Base-by-base conservation (phyloP, 805 yeast genomes). In the Tetrapisispora nanseiensis region DNA sequence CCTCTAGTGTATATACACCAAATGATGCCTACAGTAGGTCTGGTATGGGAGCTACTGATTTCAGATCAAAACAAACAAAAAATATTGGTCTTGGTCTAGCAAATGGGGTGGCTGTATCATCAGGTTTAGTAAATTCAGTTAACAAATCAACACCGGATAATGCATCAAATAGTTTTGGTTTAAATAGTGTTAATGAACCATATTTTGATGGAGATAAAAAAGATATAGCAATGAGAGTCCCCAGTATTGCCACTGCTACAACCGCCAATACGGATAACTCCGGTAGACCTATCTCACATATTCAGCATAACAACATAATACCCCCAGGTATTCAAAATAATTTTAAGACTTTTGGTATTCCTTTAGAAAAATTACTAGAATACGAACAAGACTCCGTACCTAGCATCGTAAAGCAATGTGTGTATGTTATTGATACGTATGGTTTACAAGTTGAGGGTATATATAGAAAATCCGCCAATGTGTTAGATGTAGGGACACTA, bases 351-450 rank as follows among this genome's bases (percentile, higher is more conserved):
- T 92, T 86, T 63, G 97, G 96, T 0, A 78, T 81, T 0, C 81
- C 95, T 1, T 70, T 92, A n/a, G 94, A 82, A 45, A 76, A 71
- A 9, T 65, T 86, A 34, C 77, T 87, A 16, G 82, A 80, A 47
- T 78, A 74, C 51, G 96, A 94, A 48, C 90, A 87, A 42, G 95
- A 86, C 50, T 81, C 85, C 61, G 96, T 92, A 5, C 99, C 99
- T 1, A 72, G 82, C 15, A 75, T 92, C 38, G 98, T 92, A 10
- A 80, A 81, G 48, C 85, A 81, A 56, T 89, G 97, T 69, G 83
- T 90, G 40, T 81, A 80, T 48, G 81, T 89, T 7, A 79, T 92
- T 28, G 97, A 92, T 56, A 72, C 71, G 32, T 80, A 82, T 58
- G 99, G 99, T 1, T 60, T 82, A 30, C 81, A 85, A 40, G 68